These are phyloP conservation scores for Gymnopus androsaceus DNA, from an alignment of 1,284 basidiomycete species.

Conservation along the genomic window DNA sequence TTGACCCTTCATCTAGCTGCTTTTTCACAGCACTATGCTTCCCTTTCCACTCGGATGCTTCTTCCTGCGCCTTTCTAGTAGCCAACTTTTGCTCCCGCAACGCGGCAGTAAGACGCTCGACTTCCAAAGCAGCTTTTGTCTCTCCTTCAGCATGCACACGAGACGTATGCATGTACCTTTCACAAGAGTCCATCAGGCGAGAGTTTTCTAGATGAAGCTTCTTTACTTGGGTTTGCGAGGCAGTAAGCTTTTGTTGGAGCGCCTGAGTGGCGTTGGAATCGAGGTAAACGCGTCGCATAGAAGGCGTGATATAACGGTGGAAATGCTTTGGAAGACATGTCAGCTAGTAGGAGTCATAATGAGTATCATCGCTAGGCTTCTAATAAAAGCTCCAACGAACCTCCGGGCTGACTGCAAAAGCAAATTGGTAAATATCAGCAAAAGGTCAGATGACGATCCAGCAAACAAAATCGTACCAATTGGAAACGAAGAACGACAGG, in stretches of 20 bases:
- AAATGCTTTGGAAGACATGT: constrained; percentile 18
- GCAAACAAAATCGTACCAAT: constrained; percentile 8
- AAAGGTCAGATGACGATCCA: not conserved
- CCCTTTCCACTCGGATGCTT: constrained; percentile 3
- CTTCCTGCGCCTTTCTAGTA: not conserved
- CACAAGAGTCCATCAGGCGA: constrained; percentile 16
- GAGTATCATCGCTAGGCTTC: too few species aligned
- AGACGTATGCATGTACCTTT: constrained; percentile 14
- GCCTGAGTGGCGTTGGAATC: constrained; percentile 3
- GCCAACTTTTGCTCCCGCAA: not conserved
- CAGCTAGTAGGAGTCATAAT: too few species aligned
- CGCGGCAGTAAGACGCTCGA: constrained; percentile 8
- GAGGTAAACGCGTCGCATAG: constrained; percentile 20
- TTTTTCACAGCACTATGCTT: constrained; percentile 4
- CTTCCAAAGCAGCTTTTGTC: constrained; percentile 10
- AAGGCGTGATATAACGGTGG: constrained; percentile 16
- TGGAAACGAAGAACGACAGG: constrained; percentile 18
- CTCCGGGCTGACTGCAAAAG: constrained; percentile 18
- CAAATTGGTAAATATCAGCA: too few species aligned
- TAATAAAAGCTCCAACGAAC: too few species aligned
- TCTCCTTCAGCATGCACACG: constrained; percentile 18
- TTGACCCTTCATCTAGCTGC: not conserved
- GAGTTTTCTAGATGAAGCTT: constrained; percentile 10
- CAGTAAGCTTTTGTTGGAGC: constrained; percentile 7
- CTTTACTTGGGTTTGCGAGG: constrained; percentile 6